Evolutionary conservation across 331 rosid species (phyloP).

Genomic region (Spiraea crenata): DNA sequence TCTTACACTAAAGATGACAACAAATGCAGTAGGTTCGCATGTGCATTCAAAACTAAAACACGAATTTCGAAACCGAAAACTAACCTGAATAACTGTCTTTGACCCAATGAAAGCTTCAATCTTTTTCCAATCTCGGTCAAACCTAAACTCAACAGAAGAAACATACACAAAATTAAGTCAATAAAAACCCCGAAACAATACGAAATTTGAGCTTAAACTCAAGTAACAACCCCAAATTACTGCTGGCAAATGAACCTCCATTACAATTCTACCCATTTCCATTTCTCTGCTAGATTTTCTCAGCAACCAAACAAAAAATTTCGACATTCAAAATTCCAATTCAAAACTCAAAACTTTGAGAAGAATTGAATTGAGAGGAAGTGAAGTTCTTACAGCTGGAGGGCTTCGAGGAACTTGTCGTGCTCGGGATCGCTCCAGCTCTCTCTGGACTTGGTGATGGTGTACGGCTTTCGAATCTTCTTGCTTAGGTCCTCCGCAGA

Average conservation of each 20-base stretch:
- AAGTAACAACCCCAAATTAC: background rate
- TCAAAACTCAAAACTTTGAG: constrained; percentile 5
- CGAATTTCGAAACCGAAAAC: background rate
- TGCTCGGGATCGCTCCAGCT: constrained; percentile 98
- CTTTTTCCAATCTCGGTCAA: constrained; percentile 99
- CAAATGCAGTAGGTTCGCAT: background rate
- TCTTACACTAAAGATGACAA: background rate
- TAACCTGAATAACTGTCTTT: constrained; percentile 88
- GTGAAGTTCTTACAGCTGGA: constrained; percentile 63
- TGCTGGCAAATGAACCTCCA: background rate
- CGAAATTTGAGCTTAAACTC: constrained; percentile 10
- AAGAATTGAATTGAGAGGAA: background rate
- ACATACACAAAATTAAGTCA: constrained; percentile 8
- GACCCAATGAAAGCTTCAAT: constrained; percentile 97
- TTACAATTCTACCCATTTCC: background rate
- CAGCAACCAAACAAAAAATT: background rate
- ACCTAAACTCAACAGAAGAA: constrained; percentile 39
- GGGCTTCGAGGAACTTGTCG: constrained; percentile 96
- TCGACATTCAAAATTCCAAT: background rate
- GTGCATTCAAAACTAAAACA: background rate
- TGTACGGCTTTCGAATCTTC: constrained; percentile 91
- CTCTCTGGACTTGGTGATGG: constrained; percentile 92
- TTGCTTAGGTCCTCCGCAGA: constrained; percentile 57
- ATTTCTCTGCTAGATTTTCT: background rate
- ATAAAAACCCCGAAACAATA: constrained; percentile 6